Base-by-base conservation (phyloP, 352 stramenopile genomes). In the Pythium volutum region DNA sequence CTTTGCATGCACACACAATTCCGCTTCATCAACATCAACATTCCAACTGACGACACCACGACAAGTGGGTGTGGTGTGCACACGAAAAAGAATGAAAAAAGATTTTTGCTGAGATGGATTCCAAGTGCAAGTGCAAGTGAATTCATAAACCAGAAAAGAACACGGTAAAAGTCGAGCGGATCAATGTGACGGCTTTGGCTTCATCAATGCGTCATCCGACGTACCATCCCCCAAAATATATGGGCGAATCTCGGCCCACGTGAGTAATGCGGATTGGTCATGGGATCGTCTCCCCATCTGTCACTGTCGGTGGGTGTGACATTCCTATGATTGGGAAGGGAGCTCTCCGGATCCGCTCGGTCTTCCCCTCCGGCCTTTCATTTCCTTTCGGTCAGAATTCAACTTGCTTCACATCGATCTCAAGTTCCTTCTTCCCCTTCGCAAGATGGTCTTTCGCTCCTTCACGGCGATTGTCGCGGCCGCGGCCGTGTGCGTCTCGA, bases 391-490 rank as follows among this genome's bases (percentile, higher is more conserved):
- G n/a, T n/a, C n/a, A n/a, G n/a, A n/a, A n/a, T n/a, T 25, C 59
- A 67, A 61, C 59, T 67, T 53, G 52, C 59, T 31, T 26, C 25
- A 15, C 52, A 14, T 29, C 42, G 59, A 59, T 51, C 41, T 51
- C 50, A 48, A 34, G 42, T 27, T 2, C 25, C 43, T 46, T 23
- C 18, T 14, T 11, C 43, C 48, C 42, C 27, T 46, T 41, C 27
- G 60, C 47, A 36, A n/a, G n/a, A 69, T 69, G 62, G 41, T 66
- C 29, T 66, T 59, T 50, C 46, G 56, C 26, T 62, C 61, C 51
- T 56, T 56, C 25, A 50, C 59, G 20, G 52, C 41, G 4, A 20
- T 68, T 14, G 25, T 58, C 4, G 61, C 39, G 20, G 38, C 54
- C 5, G 43, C 52, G 11, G 42, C 60, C 5, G 23, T 57, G 20